Percentiles rank a stretch among this genome's conserved stretches.
phyloP scores from a whole-genome alignment of 495 filamentous ascomycete species.

The Penicillium robsamsonii region DNA sequence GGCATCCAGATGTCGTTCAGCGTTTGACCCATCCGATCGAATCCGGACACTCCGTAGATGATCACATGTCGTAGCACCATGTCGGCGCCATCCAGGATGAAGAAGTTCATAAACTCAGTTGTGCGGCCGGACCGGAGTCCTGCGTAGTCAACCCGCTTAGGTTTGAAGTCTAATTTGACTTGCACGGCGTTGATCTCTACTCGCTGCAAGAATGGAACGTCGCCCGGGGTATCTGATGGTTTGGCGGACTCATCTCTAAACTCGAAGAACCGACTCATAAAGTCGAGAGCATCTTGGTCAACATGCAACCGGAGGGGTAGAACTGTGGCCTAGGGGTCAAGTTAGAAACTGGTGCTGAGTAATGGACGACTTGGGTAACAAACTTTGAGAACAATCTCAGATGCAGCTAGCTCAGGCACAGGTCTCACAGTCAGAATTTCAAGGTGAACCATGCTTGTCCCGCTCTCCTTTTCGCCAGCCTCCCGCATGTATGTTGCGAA shows the following conservation, averaged over 20 bases:
- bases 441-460: slow-evolving; percentile 83
- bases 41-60: slow-evolving; percentile 86
- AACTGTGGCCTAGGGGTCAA: slow-evolving; percentile 58
- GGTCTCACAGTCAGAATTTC: slow-evolving; percentile 86
- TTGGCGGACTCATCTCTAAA: slow-evolving; percentile 79
- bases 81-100: slow-evolving; percentile 84
- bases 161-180: slow-evolving; percentile 93
- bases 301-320: slow-evolving; percentile 90
- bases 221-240: slow-evolving; percentile 52
- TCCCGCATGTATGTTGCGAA: slow-evolving; percentile 93
- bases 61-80: slow-evolving; percentile 87
- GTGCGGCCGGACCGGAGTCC: slow-evolving; percentile 96
- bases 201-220: slow-evolving; percentile 86
- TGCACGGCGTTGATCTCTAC: slow-evolving; percentile 81
- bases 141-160: slow-evolving; percentile 91
- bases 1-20: slow-evolving; percentile 98
- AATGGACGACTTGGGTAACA: slow-evolving; percentile 10
- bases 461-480: slow-evolving; percentile 77
- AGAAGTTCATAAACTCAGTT: slow-evolving; percentile 98
- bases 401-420: slow-evolving; percentile 75
- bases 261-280: slow-evolving; percentile 95
- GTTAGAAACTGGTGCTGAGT: slow-evolving; percentile 1
- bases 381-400: slow-evolving; percentile 84
- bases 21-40: slow-evolving; percentile 80
- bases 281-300: slow-evolving; percentile 97